Evolutionary conservation across 257 asterid genomes (phyloP).

Genomic region (Parsonsia alboflavescens): DNA sequence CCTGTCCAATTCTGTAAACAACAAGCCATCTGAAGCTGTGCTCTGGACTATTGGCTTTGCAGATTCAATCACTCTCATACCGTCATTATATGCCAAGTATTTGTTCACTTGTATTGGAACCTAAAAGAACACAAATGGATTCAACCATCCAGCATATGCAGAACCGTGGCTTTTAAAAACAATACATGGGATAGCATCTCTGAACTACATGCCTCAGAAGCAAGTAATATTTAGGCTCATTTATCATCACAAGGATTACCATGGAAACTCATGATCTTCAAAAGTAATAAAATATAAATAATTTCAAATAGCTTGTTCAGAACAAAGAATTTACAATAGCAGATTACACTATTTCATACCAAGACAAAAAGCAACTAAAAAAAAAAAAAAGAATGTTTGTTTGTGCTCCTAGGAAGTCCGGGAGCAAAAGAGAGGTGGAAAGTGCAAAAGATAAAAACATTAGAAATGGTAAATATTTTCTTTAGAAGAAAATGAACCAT

Average conservation of each 20-base stretch:
- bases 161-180: background rate
- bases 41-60: conserved; percentile 28
- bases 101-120: conserved; percentile 62
- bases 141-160: background rate
- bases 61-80: conserved; percentile 47
- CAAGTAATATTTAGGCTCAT: background rate
- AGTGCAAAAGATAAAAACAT: no score
- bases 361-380: no score
- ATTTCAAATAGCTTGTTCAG: background rate
- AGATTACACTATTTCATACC: background rate
- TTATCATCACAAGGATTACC: background rate
- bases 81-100: conserved; percentile 47
- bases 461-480: no score
- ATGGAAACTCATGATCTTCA: background rate
- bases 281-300: background rate
- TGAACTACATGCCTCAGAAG: background rate
- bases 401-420: no score
- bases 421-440: no score
- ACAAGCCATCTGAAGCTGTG: conserved; percentile 27
- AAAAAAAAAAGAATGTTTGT: no score
- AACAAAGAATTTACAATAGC: background rate
- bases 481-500: no score
- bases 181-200: background rate
- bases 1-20: conserved; percentile 42
- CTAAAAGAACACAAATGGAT: conserved; percentile 19